Evolutionary conservation across 371 early-diverging fungal genomes (phyloP).

Genomic region (Mucor piriformis): DNA sequence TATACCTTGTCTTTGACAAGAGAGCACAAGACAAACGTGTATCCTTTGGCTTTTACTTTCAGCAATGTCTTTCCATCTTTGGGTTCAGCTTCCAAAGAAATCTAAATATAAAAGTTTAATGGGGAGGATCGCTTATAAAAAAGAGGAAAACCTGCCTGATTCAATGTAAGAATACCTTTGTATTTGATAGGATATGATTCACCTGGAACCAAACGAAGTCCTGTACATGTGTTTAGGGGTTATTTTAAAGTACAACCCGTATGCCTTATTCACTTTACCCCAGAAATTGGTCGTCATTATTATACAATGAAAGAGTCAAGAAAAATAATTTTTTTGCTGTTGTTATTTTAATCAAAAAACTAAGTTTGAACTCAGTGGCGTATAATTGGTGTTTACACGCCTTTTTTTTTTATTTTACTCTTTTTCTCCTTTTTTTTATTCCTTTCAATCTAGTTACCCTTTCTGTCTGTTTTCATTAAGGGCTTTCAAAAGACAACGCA

Average conservation of each 20-base stretch:
- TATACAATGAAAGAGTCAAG: neutral
- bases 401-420: too few species aligned
- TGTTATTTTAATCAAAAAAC: too few species aligned
- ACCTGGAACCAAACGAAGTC: conserved; percentile 9
- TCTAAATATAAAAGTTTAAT: conserved; percentile 7
- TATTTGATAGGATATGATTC: neutral
- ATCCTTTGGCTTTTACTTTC: conserved; percentile 8
- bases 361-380: too few species aligned
- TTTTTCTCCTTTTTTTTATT: too few species aligned
- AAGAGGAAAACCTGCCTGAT: conserved; percentile 2
- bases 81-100: conserved; percentile 1
- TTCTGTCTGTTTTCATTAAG: neutral
- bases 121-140: too few species aligned
- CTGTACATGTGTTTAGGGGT: neutral
- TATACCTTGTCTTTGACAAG: conserved; percentile 14
- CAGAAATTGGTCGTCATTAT: conserved; percentile 1
- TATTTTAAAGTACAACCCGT: too few species aligned
- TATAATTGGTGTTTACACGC: too few species aligned
- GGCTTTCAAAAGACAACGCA: neutral
- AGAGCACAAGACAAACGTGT: conserved; percentile 18
- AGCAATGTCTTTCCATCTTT: conserved; percentile 19
- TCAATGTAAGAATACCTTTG: conserved; percentile 6
- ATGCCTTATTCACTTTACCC: too few species aligned
- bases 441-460: neutral
- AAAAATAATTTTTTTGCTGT: neutral